Evolutionary conservation across 2,329 filamentous ascomycete genomes (phyloP).

Genomic region (Monilinia aucupariae): DNA sequence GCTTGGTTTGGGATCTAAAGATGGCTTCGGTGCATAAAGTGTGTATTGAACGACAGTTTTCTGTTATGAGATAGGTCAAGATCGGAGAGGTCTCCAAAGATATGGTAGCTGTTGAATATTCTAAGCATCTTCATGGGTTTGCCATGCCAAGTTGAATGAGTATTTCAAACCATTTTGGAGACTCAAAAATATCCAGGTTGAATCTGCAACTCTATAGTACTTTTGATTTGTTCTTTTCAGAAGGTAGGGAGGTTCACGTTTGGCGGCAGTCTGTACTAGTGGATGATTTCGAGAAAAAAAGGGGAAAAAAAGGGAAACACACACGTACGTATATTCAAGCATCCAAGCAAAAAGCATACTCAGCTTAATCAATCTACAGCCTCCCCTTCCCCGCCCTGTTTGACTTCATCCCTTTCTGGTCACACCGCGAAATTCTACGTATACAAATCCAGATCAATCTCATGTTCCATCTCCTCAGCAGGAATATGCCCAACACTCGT

Average conservation of each 20-base stretch:
- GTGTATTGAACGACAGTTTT: neutral
- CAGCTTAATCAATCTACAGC: neutral
- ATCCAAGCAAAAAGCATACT: neutral
- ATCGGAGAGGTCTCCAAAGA: neutral
- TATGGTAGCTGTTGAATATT: neutral
- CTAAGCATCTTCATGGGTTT: neutral
- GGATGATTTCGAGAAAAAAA: no score
- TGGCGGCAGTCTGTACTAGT: neutral
- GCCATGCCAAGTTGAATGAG: neutral
- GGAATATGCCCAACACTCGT: no score
- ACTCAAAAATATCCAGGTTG: neutral
- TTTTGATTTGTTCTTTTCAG: neutral
- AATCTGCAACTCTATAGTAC: neutral
- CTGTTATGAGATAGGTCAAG: neutral
- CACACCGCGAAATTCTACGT: neutral
- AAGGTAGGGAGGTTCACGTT: neutral
- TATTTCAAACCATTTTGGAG: neutral
- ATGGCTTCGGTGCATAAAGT: neutral
- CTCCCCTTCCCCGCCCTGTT: no score
- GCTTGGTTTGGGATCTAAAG: neutral
- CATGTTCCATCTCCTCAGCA: constrained; percentile 1
- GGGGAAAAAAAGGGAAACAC: no score
- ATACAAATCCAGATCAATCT: constrained; percentile 11
- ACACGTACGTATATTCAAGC: neutral
- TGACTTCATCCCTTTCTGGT: no score